Conservation (phyloP, 495 filamentous ascomycete species). For the Usnea hakonensis region DNA sequence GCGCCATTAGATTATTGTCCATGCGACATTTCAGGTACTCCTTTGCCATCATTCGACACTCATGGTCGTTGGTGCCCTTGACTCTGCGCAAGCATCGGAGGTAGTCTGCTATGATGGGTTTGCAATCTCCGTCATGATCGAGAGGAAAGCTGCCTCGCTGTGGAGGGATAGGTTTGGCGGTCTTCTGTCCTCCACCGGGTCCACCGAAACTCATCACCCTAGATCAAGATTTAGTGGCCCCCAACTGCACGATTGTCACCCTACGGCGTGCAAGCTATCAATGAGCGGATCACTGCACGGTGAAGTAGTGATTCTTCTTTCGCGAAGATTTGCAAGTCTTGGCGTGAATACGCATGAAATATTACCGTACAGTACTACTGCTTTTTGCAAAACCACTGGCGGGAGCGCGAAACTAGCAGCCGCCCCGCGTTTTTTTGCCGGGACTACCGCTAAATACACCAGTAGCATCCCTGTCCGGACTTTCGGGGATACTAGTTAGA, state of each 20-base stretch:
- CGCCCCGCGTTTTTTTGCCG: no score
- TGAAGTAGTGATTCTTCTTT: neutral
- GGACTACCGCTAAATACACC: no score
- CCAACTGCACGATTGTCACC: neutral
- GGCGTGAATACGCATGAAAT: no score
- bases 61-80: conserved; percentile 73
- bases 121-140: conserved; percentile 96
- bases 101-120: conserved; percentile 73
- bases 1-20: conserved; percentile 97
- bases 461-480: no score
- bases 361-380: no score
- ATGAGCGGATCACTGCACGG: no score
- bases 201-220: conserved; percentile 58
- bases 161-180: conserved; percentile 72
- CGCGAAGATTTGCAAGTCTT: neutral
- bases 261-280: conserved; percentile 13
- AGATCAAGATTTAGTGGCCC: neutral
- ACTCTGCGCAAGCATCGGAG: conserved; percentile 74
- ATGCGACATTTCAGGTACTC: conserved; percentile 85
- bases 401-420: no score
- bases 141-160: conserved; percentile 95
- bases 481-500: no score
- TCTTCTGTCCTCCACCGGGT: conserved; percentile 62
- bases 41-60: conserved; percentile 79
- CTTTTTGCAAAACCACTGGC: no score